phyloP scores from a whole-genome alignment of 2,329 filamentous ascomycete species.

The Nectriaceae sp. region DNA sequence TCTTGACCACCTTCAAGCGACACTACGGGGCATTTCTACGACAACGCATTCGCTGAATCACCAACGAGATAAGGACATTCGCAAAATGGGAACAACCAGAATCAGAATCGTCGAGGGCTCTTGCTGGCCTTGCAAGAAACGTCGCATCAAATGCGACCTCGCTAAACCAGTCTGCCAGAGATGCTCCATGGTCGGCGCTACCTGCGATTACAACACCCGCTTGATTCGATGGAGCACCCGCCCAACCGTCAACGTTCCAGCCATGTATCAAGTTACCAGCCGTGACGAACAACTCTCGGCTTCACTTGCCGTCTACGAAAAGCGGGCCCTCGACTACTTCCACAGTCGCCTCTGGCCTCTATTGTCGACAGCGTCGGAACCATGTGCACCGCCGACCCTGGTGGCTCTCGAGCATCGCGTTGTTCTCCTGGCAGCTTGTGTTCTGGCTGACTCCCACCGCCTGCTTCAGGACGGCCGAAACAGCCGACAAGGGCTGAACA shows the following conservation, averaged over 20 bases:
- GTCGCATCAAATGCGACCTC: constrained; percentile 45
- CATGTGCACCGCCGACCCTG: constrained; percentile 31
- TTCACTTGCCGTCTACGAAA: constrained; percentile 31
- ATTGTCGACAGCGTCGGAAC: constrained; percentile 29
- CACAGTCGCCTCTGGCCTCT: constrained; percentile 36
- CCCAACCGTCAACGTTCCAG: constrained; percentile 31
- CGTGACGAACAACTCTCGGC: constrained; percentile 27
- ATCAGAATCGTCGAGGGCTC: constrained; percentile 36
- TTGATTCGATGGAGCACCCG: constrained; percentile 45
- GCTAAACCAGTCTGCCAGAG: constrained; percentile 38
- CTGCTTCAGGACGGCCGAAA: constrained; percentile 33
- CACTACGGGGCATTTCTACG: too few relatives aligned
- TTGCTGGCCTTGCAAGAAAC: constrained; percentile 47
- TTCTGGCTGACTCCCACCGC: constrained; percentile 34
- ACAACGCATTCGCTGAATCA: too few relatives aligned
- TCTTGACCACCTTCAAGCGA: too few relatives aligned
- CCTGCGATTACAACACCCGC: constrained; percentile 35
- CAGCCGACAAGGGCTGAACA: constrained; percentile 25
- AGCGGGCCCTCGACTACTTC: constrained; percentile 35
- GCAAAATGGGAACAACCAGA: constrained; percentile 16
- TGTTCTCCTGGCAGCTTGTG: constrained; percentile 33
- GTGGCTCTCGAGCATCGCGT: constrained; percentile 35
- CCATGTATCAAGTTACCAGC: constrained; percentile 29
- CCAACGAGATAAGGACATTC: background rate
- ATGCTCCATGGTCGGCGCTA: constrained; percentile 31